Evolutionary conservation across 2,329 filamentous ascomycete genomes (phyloP).

Genomic region (Curvularia spicifera): DNA sequence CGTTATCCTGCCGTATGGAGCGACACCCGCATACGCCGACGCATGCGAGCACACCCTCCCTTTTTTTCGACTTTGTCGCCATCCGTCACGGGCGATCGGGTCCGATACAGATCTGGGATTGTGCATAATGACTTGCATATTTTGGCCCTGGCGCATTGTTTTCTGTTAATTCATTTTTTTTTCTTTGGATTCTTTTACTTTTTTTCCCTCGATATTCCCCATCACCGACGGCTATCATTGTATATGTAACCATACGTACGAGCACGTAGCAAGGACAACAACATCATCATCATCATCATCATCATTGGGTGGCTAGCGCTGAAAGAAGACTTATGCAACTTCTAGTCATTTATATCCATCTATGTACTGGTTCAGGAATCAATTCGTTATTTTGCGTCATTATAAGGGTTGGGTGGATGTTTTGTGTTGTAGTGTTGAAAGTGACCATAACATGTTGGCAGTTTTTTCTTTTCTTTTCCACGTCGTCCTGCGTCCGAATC

Average conservation of each 20-base stretch:
- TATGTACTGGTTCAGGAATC: constrained; percentile 15
- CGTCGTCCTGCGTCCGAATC: background rate
- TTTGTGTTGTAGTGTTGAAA: background rate
- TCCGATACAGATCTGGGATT: constrained; percentile 10
- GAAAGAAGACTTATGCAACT: constrained; percentile 27
- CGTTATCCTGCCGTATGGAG: constrained; percentile 3
- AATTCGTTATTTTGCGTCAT: background rate
- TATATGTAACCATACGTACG: constrained; percentile 4
- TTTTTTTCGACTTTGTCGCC: constrained; percentile 2
- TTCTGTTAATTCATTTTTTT: constrained; percentile 11
- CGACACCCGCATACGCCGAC: constrained; percentile 8
- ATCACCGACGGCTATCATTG: constrained; percentile 1
- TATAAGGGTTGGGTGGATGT: background rate
- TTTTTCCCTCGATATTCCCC: constrained; percentile 6
- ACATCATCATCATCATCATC: constrained; percentile 18
- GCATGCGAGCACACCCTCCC: constrained; percentile 1
- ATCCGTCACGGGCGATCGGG: constrained; percentile 11
- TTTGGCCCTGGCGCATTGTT: constrained; percentile 8
- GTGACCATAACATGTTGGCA: background rate
- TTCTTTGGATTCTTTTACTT: constrained; percentile 1
- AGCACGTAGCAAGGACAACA: constrained; percentile 2
- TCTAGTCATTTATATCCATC: constrained; percentile 19
- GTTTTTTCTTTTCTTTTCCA: background rate
- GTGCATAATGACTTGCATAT: constrained; percentile 19
- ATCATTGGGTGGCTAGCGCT: constrained; percentile 41